Evolutionary conservation across 768 basidiomycete genomes (phyloP), one percentile per base, ranked within the genome.

Genomic region (Termitomyces sp.): DNA sequence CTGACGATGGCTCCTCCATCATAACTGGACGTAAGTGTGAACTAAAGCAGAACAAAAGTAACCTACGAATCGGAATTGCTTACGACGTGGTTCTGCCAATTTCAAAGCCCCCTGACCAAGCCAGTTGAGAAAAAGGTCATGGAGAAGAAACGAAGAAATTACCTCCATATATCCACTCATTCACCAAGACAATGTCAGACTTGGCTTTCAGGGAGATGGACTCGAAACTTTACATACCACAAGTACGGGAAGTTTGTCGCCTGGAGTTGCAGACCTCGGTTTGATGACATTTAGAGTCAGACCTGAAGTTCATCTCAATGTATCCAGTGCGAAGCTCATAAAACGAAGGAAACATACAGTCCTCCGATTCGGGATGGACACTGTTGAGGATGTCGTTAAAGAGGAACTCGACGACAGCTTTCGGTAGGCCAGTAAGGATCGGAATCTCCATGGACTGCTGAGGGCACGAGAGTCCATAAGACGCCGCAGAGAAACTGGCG

Each of bases 231-330:
- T 40, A 73, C 81, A 48, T 68, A 84, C 83, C 33, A 78, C 81
- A 20, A 82, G 70, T 7, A 86, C 81, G 2, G 85, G 84, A 3
- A 85, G 69, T 53, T 79, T 79, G 9, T 77, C 77, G 0, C 64
- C 64, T 2, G 77, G 56, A 0, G 74, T 76, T 1, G 79, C 74
- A 38, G 61, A 67, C 1, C 69, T 66, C 5, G 85, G 83, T 53
- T 74, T 76, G 30, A 82, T 63, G 18, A 85, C 76, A 61, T 86
- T 84, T 40, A 87, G 58, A 1, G 77, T 82, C 20, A 85, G 70
- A 69, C 83, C 82, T 79, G 16, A 40, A 49, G 23, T 49, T 6
- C 14, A 43, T 7, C 13, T 32, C n/a, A 38, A 10, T 46, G 6
- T 13, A 28, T 20, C 12, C 3, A 20, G 54, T 4, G 41, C 35